These are phyloP conservation scores for Rhodotorula sp. DNA, from an alignment of 1,284 basidiomycete genomes.

Conservation along the genomic window DNA sequence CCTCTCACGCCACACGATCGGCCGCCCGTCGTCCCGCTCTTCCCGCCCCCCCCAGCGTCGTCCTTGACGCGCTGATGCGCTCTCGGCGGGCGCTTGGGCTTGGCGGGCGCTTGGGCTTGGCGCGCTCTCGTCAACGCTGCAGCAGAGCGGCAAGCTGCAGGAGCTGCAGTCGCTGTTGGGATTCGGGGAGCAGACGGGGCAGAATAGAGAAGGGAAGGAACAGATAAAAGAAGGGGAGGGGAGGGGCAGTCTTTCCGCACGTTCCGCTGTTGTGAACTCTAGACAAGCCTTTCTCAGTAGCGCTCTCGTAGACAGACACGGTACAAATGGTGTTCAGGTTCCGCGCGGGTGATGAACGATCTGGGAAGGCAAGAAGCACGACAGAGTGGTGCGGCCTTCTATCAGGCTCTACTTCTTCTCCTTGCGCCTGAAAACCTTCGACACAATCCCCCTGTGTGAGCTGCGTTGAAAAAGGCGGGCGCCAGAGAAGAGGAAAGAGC, in stretches of 20 bases:
- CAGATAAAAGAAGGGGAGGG: background rate
- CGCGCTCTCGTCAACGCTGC: background rate
- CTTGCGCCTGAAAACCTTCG: too few relatives aligned
- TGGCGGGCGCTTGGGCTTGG: constrained; percentile 10
- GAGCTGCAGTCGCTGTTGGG: constrained; percentile 35
- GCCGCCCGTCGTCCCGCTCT: constrained; percentile 6
- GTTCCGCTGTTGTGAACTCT: background rate
- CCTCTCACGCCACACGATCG: too few relatives aligned
- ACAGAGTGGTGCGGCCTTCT: too few relatives aligned
- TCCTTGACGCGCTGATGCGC: constrained; percentile 26
- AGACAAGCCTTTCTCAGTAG: too few relatives aligned
- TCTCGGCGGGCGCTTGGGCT: constrained; percentile 23
- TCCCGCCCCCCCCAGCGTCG: constrained; percentile 16
- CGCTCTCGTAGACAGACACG: too few relatives aligned
- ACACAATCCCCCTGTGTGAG: too few relatives aligned
- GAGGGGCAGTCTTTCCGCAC: background rate
- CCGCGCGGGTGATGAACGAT: too few relatives aligned
- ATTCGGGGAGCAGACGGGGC: background rate
- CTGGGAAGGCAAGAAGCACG: too few relatives aligned
- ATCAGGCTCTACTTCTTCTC: too few relatives aligned
- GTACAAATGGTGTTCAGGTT: too few relatives aligned
- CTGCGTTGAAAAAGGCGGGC: too few relatives aligned
- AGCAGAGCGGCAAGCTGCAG: constrained; percentile 13
- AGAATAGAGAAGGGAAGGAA: background rate
- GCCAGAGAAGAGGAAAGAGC: too few relatives aligned